phyloP scores from a whole-genome alignment of 139 green algal genomes.

The Volvox reticuliferus region DNA sequence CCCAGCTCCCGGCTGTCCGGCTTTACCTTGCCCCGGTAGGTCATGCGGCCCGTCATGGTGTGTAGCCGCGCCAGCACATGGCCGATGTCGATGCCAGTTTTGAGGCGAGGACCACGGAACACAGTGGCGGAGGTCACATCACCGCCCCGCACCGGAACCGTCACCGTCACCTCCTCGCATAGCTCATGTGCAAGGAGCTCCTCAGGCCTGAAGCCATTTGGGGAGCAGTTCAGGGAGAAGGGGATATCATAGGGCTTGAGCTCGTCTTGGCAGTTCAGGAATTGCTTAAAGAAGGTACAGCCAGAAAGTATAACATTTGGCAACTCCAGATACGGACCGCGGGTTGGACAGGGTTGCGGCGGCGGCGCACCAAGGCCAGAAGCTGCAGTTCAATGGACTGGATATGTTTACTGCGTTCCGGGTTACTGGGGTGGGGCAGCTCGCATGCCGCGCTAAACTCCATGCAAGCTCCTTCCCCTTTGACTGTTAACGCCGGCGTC shows the following conservation, averaged over 20 bases:
- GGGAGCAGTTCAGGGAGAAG: not conserved
- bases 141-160: slow-evolving; percentile 9
- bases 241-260: not conserved
- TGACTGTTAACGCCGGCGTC: too few species aligned
- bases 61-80: slow-evolving; percentile 46
- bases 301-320: too few species aligned
- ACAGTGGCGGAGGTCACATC: slow-evolving; percentile 30
- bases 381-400: too few species aligned
- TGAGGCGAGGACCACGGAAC: slow-evolving; percentile 51
- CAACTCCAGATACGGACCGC: too few species aligned
- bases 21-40: slow-evolving; percentile 50
- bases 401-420: too few species aligned
- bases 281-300: too few species aligned
- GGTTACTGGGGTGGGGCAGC: too few species aligned
- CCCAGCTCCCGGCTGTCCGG: not conserved
- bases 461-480: too few species aligned
- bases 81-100: slow-evolving; percentile 59
- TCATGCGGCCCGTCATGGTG: slow-evolving; percentile 59
- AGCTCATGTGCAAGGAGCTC: slow-evolving; percentile 56
- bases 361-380: too few species aligned
- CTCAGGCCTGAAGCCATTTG: slow-evolving; percentile 18
- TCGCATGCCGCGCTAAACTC: too few species aligned
- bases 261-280: too few species aligned
- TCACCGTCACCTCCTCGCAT: slow-evolving; percentile 57
- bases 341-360: too few species aligned